phyloP scores from a whole-genome alignment of 1,284 basidiomycete genomes.

The Stygiomarasmius scandens region DNA sequence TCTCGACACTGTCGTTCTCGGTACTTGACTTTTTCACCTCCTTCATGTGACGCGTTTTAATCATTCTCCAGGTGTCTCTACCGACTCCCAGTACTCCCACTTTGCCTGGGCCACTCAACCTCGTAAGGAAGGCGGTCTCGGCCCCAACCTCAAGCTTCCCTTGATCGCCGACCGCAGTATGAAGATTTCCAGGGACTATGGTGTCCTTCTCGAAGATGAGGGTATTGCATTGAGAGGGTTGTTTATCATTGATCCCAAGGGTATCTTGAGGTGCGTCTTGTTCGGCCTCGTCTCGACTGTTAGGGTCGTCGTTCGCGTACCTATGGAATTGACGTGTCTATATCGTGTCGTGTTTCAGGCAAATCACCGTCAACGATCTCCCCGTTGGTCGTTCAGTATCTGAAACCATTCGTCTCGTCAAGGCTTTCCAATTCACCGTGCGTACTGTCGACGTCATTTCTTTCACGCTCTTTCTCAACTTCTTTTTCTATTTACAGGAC shows the following conservation, averaged over 20 bases:
- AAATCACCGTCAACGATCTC: conserved; percentile 87
- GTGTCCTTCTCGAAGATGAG: conserved; percentile 83
- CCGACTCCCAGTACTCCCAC: conserved; percentile 88
- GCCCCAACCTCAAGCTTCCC: conserved; percentile 82
- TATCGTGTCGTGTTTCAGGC: conserved; percentile 42
- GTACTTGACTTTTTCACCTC: conserved; percentile 33
- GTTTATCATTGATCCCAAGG: conserved; percentile 90
- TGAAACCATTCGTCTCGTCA: conserved; percentile 85
- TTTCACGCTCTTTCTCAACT: conserved; percentile 6
- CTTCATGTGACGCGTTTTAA: conserved; percentile 2
- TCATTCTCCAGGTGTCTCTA: conserved; percentile 64
- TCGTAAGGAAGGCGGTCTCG: conserved; percentile 84
- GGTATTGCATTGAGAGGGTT: conserved; percentile 85
- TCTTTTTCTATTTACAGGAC: conserved; percentile 49
- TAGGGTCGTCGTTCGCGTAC: no score
- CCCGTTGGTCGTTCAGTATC: conserved; percentile 91
- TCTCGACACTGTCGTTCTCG: conserved; percentile 76
- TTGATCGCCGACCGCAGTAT: conserved; percentile 74
- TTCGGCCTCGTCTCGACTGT: neutral
- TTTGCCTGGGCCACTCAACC: conserved; percentile 84
- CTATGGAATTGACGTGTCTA: conserved; percentile 6
- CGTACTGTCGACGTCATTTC: conserved; percentile 24
- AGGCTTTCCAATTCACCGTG: conserved; percentile 90
- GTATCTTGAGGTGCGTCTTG: conserved; percentile 61
- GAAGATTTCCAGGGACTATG: conserved; percentile 76